phyloP scores from a whole-genome alignment of 805 yeast genomes.

The Pichia nakasei region DNA sequence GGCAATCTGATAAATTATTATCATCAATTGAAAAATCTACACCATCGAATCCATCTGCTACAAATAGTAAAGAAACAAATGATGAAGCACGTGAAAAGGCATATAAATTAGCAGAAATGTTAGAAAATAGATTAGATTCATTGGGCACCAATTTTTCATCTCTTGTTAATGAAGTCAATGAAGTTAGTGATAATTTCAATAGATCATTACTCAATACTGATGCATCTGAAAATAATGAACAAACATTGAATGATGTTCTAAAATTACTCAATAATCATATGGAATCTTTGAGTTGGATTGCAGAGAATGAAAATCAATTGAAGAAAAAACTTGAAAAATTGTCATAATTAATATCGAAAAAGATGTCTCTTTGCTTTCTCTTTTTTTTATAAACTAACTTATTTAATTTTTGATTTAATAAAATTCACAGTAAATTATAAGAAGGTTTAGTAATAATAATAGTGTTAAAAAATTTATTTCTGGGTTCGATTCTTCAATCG shows the following conservation, averaged over 20 bases:
- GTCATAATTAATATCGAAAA: conserved; percentile 7
- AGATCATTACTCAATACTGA: conserved; percentile 37
- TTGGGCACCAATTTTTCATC: conserved; percentile 71
- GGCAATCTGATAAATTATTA: conserved; percentile 49
- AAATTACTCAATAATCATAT: conserved; percentile 79
- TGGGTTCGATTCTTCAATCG: conserved; percentile 19
- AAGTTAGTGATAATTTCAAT: conserved; percentile 72
- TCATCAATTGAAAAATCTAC: conserved; percentile 24
- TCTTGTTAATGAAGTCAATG: conserved; percentile 73
- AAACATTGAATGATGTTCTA: conserved; percentile 58
- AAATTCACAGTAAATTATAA: neutral
- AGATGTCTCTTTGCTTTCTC: too few species aligned
- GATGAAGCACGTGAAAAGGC: conserved; percentile 89
- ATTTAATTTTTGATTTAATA: too few species aligned
- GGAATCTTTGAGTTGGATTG: conserved; percentile 83
- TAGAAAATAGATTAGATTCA: conserved; percentile 72
- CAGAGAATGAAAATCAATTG: conserved; percentile 58
- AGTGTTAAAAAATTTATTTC: neutral
- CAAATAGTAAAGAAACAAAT: conserved; percentile 30
- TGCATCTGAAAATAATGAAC: conserved; percentile 19
- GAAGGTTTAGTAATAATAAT: neutral
- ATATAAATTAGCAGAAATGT: conserved; percentile 73
- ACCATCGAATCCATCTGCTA: neutral
- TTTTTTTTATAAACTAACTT: too few species aligned
- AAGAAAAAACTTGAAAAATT: conserved; percentile 52